These are phyloP conservation scores for Venturia effusa DNA, from an alignment of 2,329 filamentous ascomycete species.

Conservation along the genomic window DNA sequence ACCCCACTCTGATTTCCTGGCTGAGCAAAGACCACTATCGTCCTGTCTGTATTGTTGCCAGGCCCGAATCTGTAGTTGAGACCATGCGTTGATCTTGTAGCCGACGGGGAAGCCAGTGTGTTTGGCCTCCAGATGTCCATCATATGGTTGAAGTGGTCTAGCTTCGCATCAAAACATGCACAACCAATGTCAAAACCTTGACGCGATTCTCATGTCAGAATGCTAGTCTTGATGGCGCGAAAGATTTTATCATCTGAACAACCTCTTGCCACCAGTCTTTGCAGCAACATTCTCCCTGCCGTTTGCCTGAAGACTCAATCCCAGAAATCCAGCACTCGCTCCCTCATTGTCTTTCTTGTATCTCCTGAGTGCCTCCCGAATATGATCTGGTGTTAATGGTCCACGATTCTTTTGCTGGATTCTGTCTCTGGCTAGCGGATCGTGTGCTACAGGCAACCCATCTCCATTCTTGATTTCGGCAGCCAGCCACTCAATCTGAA, in stretches of 20 bases:
- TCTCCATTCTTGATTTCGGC: conserved; percentile 35
- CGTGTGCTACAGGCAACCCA: not conserved
- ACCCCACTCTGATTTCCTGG: too few relatives aligned
- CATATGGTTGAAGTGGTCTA: not conserved
- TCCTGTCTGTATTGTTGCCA: too few relatives aligned
- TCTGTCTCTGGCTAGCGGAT: conserved; percentile 7
- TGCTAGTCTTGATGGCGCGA: not conserved
- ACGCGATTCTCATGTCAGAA: not conserved
- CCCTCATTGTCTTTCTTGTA: conserved; percentile 55
- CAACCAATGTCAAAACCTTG: not conserved
- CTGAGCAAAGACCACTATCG: too few relatives aligned
- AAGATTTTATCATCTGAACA: conserved; percentile 28
- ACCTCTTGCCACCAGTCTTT: conserved; percentile 33
- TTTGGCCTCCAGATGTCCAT: too few relatives aligned
- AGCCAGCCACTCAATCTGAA: conserved; percentile 61
- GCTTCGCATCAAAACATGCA: not conserved
- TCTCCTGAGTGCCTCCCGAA: conserved; percentile 60
- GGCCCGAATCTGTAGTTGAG: too few relatives aligned
- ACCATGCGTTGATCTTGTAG: too few relatives aligned
- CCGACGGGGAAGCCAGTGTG: too few relatives aligned
- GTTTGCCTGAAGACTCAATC: conserved; percentile 32
- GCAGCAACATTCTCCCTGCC: conserved; percentile 34
- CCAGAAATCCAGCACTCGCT: conserved; percentile 43
- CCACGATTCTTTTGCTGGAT: conserved; percentile 31
- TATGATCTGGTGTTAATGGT: conserved; percentile 61